Conservation (phyloP, 495 filamentous ascomycete species). For the Neurospora tetrasperma region DNA sequence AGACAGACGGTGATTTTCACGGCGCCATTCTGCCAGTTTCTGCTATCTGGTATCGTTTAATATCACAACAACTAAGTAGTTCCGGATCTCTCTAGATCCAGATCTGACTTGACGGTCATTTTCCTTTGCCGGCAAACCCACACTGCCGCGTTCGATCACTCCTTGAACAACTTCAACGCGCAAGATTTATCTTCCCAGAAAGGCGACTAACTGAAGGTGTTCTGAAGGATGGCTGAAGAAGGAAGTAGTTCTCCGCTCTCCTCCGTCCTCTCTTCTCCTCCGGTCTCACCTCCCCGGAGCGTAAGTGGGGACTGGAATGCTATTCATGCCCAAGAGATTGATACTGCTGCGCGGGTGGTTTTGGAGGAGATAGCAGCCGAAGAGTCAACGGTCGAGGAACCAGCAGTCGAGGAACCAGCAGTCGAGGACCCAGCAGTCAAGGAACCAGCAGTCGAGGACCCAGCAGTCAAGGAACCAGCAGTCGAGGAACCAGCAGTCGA, state of each 20-base stretch:
- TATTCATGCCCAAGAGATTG: not conserved
- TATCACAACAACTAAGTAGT: not conserved
- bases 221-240: not conserved
- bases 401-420: not conserved
- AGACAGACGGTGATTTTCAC: not conserved
- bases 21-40: not conserved
- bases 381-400: not conserved
- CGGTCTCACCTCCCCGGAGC: not conserved
- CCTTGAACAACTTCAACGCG: not conserved
- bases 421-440: not conserved
- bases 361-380: not conserved
- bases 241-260: not conserved
- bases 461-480: not conserved
- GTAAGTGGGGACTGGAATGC: not conserved
- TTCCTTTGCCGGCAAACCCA: not conserved
- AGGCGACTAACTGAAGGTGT: not conserved
- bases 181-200: not conserved
- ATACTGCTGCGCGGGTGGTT: not conserved
- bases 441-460: not conserved
- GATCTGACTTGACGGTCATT: not conserved
- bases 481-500: too few species aligned
- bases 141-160: not conserved
- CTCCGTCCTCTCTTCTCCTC: not conserved
- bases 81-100: not conserved
- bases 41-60: not conserved